phyloP scores from a whole-genome alignment of 352 stramenopile genomes.

The Phytophthora crassamura region DNA sequence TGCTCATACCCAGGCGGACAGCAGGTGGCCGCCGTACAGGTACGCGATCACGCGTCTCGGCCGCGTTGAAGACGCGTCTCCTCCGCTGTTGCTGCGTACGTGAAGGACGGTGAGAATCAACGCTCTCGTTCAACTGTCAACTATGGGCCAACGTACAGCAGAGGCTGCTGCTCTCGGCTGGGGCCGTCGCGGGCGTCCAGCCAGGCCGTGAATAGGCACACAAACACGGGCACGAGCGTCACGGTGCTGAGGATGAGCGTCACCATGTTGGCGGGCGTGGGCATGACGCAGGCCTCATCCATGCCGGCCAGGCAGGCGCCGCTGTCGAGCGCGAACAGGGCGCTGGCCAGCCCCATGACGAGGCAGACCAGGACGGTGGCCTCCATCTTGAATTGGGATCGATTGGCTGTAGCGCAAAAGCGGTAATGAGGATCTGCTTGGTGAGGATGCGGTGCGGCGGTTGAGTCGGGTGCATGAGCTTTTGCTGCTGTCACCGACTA shows the following conservation, averaged over 20 bases:
- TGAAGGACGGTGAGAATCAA: neutral
- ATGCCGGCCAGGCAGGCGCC: constrained; percentile 49
- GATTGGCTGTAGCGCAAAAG: constrained; percentile 7
- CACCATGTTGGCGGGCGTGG: constrained; percentile 58
- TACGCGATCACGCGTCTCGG: constrained; percentile 63
- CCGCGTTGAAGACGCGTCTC: constrained; percentile 9
- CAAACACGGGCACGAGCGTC: constrained; percentile 51
- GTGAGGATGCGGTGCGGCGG: too few species aligned
- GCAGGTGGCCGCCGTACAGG: constrained; percentile 75
- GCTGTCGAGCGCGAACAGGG: constrained; percentile 49
- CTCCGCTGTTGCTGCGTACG: neutral
- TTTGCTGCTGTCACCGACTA: too few species aligned
- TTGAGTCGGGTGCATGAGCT: too few species aligned
- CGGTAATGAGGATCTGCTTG: constrained; percentile 3
- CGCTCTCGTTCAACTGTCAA: too few species aligned
- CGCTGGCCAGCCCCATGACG: constrained; percentile 43
- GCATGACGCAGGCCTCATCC: constrained; percentile 46
- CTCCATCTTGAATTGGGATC: constrained; percentile 41
- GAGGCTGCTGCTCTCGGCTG: constrained; percentile 30
- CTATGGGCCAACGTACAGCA: constrained; percentile 35
- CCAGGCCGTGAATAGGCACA: constrained; percentile 48
- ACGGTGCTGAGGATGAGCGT: constrained; percentile 62
- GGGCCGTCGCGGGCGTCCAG: constrained; percentile 30
- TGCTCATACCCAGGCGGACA: constrained; percentile 71
- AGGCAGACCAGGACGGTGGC: constrained; percentile 56